These are phyloP conservation scores for Geranium rotundifolium DNA, from an alignment of 345 rosid species.

Conservation along the genomic window DNA sequence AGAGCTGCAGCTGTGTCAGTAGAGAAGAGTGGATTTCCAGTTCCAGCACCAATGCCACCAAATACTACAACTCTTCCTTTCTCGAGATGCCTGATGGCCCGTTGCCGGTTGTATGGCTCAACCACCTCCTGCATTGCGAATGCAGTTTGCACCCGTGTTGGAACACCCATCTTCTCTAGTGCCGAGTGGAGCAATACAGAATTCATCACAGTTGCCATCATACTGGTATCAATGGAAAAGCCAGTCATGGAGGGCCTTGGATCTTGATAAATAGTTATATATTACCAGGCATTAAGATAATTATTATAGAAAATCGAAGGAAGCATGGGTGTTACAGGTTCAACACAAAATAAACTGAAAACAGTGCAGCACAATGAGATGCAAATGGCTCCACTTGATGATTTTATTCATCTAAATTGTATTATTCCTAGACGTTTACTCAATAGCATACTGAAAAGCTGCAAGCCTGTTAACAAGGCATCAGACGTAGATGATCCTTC, in stretches of 20 bases:
- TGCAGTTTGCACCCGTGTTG: conserved; percentile 67
- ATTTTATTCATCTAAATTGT: no score
- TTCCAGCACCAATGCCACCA: conserved; percentile 81
- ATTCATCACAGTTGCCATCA: conserved; percentile 95
- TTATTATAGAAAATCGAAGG: no score
- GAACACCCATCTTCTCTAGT: conserved; percentile 67
- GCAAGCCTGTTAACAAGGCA: no score
- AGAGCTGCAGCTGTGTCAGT: conserved; percentile 88
- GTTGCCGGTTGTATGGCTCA: conserved; percentile 72
- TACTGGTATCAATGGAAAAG: conserved; percentile 28
- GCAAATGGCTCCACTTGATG: no score
- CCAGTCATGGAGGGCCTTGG: not conserved
- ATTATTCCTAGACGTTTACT: no score
- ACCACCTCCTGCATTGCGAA: conserved; percentile 60
- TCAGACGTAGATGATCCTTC: no score
- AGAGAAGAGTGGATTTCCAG: conserved; percentile 80
- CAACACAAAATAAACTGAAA: no score
- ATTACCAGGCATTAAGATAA: no score
- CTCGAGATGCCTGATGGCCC: conserved; percentile 74
- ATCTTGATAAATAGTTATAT: no score
- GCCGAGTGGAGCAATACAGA: conserved; percentile 76
- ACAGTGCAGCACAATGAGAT: no score
- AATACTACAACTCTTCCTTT: conserved; percentile 92
- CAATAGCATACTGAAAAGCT: no score
- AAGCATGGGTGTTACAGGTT: no score